Conservation (phyloP, 2,329 filamentous ascomycete genomes). For the Aspergillus sp. region DNA sequence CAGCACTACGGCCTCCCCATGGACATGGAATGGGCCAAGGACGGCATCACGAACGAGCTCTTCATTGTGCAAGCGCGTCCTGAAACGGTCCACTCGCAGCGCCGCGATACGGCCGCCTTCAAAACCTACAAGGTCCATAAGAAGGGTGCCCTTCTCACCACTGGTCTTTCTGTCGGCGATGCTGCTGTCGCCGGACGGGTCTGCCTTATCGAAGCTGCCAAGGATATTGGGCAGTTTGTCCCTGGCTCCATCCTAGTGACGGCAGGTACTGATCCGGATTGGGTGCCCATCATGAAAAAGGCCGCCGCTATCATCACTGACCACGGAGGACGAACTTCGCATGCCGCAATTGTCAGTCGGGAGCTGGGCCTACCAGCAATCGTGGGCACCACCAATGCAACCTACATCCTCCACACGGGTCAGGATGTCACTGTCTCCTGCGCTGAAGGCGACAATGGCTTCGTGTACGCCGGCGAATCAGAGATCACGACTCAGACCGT, state of each 20-base stretch:
- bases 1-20: slow-evolving; percentile 35
- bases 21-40: slow-evolving; percentile 43
- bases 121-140: slow-evolving; percentile 32
- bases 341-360: slow-evolving; percentile 43
- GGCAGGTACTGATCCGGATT: slow-evolving; percentile 36
- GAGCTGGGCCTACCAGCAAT: slow-evolving; percentile 39
- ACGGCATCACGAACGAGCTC: slow-evolving; percentile 22
- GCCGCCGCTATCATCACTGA: slow-evolving; percentile 38
- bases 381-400: slow-evolving; percentile 36
- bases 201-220: slow-evolving; percentile 30
- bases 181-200: slow-evolving; percentile 32
- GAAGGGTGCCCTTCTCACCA: slow-evolving; percentile 27
- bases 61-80: slow-evolving; percentile 39
- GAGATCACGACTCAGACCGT: slow-evolving; percentile 15
- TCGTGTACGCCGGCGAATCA: slow-evolving; percentile 36
- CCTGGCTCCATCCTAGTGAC: slow-evolving; percentile 36
- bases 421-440: slow-evolving; percentile 41
- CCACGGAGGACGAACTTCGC: slow-evolving; percentile 30
- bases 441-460: slow-evolving; percentile 37
- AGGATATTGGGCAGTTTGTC: slow-evolving; percentile 32
- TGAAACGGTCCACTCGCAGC: slow-evolving; percentile 36
- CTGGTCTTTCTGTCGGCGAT: slow-evolving; percentile 33
- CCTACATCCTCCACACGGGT: slow-evolving; percentile 35
- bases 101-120: slow-evolving; percentile 23
- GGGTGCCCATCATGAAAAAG: slow-evolving; percentile 40